These are phyloP conservation scores for Parasitella parasitica DNA, from an alignment of 371 early-diverging fungal genomes.

Conservation along the genomic window DNA sequence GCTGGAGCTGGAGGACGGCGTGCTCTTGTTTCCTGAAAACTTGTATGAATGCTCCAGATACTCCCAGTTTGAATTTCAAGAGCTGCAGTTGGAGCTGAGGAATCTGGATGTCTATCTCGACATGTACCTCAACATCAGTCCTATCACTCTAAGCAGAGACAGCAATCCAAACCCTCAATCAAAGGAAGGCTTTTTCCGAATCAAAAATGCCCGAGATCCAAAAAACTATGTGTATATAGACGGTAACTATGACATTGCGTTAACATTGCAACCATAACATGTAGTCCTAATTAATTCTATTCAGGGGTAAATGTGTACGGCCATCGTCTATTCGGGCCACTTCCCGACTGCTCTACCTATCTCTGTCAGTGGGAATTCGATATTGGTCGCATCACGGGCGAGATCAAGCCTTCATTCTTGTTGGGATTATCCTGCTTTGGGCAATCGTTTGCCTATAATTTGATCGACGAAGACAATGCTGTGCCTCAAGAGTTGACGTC, in stretches of 20 bases:
- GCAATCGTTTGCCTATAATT: conserved; percentile 67
- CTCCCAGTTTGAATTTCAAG: conserved; percentile 62
- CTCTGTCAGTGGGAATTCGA: conserved; percentile 75
- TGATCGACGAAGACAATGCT: conserved; percentile 73
- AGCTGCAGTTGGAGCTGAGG: conserved; percentile 67
- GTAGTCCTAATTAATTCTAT: not conserved
- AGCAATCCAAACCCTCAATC: conserved; percentile 32
- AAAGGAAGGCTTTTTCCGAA: conserved; percentile 29
- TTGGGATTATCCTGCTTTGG: conserved; percentile 58
- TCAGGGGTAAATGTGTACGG: conserved; percentile 62
- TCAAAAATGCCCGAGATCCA: conserved; percentile 39
- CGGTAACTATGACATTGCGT: too few species aligned
- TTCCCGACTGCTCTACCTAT: conserved; percentile 70
- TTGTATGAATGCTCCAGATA: conserved; percentile 66
- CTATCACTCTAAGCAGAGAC: conserved; percentile 63
- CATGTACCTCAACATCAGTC: conserved; percentile 63
- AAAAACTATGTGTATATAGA: conserved; percentile 62
- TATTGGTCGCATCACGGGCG: conserved; percentile 70
- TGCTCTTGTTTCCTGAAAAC: conserved; percentile 69
- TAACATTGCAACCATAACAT: not conserved
- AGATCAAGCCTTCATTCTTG: conserved; percentile 66
- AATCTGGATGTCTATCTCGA: conserved; percentile 70
- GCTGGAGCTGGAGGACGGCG: conserved; percentile 55
- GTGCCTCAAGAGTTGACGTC: conserved; percentile 54
- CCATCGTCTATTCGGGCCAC: conserved; percentile 77